Evolutionary conservation across 176 grass and related monocot species (phyloP).

Genomic region (Oryza australiensis): DNA sequence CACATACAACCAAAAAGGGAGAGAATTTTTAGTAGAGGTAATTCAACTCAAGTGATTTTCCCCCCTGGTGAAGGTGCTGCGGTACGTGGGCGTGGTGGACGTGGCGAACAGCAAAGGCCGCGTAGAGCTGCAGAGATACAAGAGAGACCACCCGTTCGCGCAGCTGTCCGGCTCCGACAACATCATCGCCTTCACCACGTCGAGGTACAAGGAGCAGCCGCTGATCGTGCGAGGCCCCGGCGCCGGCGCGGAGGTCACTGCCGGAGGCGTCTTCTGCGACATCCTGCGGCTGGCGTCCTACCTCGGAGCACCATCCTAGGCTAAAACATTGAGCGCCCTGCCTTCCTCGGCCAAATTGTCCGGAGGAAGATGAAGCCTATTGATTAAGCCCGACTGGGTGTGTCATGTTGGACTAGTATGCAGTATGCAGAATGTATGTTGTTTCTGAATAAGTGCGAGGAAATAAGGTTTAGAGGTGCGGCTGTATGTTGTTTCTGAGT

Average conservation of each 20-base stretch:
- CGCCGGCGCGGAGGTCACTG: constrained; percentile 83
- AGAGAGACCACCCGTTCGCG: constrained; percentile 78
- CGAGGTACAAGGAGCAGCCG: constrained; percentile 84
- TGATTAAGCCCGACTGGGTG: too few species aligned
- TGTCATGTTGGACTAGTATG: neutral
- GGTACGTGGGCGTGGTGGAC: constrained; percentile 84
- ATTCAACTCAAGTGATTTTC: neutral
- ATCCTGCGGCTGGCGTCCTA: constrained; percentile 84
- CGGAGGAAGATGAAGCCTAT: neutral
- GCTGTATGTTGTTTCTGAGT: too few species aligned
- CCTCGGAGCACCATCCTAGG: constrained; percentile 82
- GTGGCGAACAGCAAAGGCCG: constrained; percentile 53
- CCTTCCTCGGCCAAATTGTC: neutral
- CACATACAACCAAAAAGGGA: neutral
- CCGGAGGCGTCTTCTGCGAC: constrained; percentile 87
- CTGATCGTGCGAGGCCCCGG: constrained; percentile 86
- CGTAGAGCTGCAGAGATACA: constrained; percentile 78
- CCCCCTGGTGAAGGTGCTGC: constrained; percentile 60
- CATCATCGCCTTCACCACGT: constrained; percentile 94
- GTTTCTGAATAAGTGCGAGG: constrained; percentile 20
- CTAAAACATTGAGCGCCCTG: neutral
- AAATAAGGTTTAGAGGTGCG: too few species aligned
- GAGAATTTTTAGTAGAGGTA: neutral
- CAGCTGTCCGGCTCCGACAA: constrained; percentile 92
- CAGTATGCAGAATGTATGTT: constrained; percentile 16